phyloP scores from a whole-genome alignment of 2,329 filamentous ascomycete species.

The Rugonectria rugulosa region DNA sequence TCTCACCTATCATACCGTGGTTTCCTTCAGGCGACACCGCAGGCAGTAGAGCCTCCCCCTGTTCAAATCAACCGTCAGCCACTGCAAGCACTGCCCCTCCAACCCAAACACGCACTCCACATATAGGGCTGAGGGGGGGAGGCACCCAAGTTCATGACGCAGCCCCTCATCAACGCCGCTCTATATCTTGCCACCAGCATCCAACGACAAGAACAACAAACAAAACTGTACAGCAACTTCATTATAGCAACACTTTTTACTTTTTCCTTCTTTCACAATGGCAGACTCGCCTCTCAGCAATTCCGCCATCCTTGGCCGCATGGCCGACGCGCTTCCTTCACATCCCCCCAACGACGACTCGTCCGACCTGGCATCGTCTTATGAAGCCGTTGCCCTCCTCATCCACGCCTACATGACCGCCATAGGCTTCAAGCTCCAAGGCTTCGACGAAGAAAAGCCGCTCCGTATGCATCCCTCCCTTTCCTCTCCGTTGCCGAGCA shows the following conservation, averaged over 20 bases:
- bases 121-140: constrained; percentile 40
- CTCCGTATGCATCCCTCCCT: constrained; percentile 60
- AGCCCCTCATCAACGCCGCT: constrained; percentile 5
- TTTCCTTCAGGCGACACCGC: neutral
- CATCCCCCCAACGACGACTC: constrained; percentile 60
- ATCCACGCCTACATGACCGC: constrained; percentile 83
- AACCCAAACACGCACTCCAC: constrained; percentile 34
- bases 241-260: neutral
- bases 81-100: constrained; percentile 25
- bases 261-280: constrained; percentile 25
- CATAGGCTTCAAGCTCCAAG: constrained; percentile 81
- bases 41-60: neutral
- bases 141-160: constrained; percentile 39
- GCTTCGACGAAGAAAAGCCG: constrained; percentile 83
- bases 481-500: neutral
- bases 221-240: neutral
- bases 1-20: neutral
- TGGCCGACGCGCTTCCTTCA: constrained; percentile 67
- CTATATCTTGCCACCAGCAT: neutral
- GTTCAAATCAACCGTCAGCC: neutral
- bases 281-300: constrained; percentile 37
- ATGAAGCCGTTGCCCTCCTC: constrained; percentile 85
- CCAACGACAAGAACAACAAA: neutral
- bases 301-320: constrained; percentile 57
- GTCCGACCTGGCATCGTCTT: constrained; percentile 73